Conservation (phyloP, 2,329 filamentous ascomycete genomes). For the Fusarium setosum region DNA sequence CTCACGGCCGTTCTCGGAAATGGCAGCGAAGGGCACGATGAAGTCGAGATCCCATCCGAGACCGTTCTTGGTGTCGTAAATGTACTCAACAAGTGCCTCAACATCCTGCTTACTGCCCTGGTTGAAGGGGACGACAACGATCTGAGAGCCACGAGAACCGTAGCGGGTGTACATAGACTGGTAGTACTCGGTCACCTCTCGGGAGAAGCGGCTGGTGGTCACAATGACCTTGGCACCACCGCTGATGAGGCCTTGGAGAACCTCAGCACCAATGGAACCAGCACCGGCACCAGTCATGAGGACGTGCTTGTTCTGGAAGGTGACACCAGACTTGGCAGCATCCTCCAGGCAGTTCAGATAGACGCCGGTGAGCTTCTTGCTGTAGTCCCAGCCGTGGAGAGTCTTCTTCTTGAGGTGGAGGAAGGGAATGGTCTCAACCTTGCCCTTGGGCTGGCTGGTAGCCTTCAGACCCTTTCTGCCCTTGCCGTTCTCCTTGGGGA, state of each 20-base stretch:
- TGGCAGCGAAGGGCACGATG: conserved; percentile 95
- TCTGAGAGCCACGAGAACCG: conserved; percentile 92
- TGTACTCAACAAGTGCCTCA: conserved; percentile 92
- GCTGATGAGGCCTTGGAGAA: conserved; percentile 94
- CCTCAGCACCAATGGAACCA: conserved; percentile 96
- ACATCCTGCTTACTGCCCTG: conserved; percentile 99
- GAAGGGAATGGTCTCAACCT: conserved; percentile 98
- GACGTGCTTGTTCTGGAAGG: conserved; percentile 93
- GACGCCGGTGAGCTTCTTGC: conserved; percentile 94
- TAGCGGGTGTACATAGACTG: conserved; percentile 98
- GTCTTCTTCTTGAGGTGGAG: conserved; percentile 95
- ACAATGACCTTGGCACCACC: conserved; percentile 97
- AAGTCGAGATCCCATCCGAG: conserved; percentile 98
- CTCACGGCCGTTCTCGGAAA: conserved; percentile 96
- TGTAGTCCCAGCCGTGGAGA: conserved; percentile 97
- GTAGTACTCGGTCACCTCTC: conserved; percentile 98
- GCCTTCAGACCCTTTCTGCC: conserved; percentile 64
- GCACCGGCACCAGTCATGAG: conserved; percentile 99
- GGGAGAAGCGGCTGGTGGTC: conserved; percentile 95
- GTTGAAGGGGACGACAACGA: conserved; percentile 99
- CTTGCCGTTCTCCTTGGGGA: conserved; percentile 86
- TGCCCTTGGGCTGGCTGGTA: conserved; percentile 78
- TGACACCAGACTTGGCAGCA: conserved; percentile 87
- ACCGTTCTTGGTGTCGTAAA: conserved; percentile 95
- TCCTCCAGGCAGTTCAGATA: conserved; percentile 94